Conservation (phyloP, 2,329 filamentous ascomycete species). For the Hypoxylon sp. region DNA sequence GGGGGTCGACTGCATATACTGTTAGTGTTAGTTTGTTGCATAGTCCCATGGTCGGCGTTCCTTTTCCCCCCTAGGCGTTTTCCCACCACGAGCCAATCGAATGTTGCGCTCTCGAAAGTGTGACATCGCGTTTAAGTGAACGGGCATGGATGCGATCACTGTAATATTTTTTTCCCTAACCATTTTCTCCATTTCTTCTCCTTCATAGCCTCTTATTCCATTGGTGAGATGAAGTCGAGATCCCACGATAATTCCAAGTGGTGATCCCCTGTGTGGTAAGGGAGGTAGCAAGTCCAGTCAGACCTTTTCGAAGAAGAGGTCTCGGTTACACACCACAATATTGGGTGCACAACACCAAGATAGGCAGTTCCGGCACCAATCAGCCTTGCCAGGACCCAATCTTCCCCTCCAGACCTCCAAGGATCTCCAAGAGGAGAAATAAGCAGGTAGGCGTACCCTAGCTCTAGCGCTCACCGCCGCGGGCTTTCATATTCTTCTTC, state of each 20-base stretch:
- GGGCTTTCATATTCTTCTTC: neutral
- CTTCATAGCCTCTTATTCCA: constrained; percentile 14
- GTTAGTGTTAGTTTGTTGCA: neutral
- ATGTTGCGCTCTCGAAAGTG: constrained; percentile 32
- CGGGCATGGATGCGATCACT: constrained; percentile 28
- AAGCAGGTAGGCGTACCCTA: constrained; percentile 31
- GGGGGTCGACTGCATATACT: constrained; percentile 20
- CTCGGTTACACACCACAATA: neutral
- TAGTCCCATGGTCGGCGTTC: constrained; percentile 10
- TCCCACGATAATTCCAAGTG: constrained; percentile 18
- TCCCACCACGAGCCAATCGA: constrained; percentile 35
- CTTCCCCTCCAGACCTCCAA: constrained; percentile 28
- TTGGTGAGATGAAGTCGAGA: constrained; percentile 25
- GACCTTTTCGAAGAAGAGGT: neutral
- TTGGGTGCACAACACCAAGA: constrained; percentile 17
- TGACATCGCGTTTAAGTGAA: constrained; percentile 34
- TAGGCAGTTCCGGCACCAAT: constrained; percentile 22
- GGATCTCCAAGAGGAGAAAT: constrained; percentile 17
- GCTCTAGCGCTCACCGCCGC: neutral
- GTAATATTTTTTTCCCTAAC: constrained; percentile 13
- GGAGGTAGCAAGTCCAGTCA: constrained; percentile 1
- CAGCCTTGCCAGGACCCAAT: constrained; percentile 15
- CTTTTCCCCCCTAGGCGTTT: constrained; percentile 17
- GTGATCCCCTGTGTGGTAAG: constrained; percentile 11
- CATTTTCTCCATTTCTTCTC: constrained; percentile 11